Base-by-base conservation (phyloP, 768 basidiomycete species). In the Tylopilus rubrobrunneus region DNA sequence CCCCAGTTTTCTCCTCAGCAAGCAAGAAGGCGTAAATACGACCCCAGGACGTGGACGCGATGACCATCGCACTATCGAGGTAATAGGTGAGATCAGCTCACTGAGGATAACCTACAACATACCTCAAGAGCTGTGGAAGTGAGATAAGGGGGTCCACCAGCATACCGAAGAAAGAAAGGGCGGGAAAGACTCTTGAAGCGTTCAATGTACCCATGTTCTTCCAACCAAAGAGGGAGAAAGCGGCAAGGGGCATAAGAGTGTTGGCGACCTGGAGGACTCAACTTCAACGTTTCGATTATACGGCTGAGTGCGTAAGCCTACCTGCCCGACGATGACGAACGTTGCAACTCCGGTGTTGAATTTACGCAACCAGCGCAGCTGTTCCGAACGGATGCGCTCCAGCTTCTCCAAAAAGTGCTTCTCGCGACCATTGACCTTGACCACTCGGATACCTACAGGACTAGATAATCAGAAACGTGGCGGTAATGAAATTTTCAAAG, bases 101-200 rank as follows among this genome's bases (percentile, higher is more conserved):
- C 4, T 15, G 12, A 36, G 7, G 31, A 28, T 34, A 34, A 27
- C 5, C 4, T 5, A 33, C 6, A 8, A 48, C 55, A 53, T 56
- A 67, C 64, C 65, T 68, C 19, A 69, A 59, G 27, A 66, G 56
- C 55, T 69, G 67, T 10, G 67, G 67, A 45, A 68, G 61, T 12
- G 63, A 40, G 12, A 68, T 59, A 36, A 68, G 61, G 31, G 67
- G 67, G 23, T 68, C 67, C 37, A 68, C 67, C 37, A 69, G 50
- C 67, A 68, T 59, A 15, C 64, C 65, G 37, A 68, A 69, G 63
- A 69, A 69, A 15, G 65, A 67, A 42, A 68, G 57, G 3, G 67
- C 67, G 1, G 67, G 67, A 42, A 68, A 68, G 17, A 68, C 49
- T 40, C 61, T 67, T 12, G 61, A 54, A 31, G 61, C 10, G 9